Evolutionary conservation across 805 yeast genomes (phyloP), one percentile per base, ranked within the genome.

Genomic region (Ascoidea asiatica): DNA sequence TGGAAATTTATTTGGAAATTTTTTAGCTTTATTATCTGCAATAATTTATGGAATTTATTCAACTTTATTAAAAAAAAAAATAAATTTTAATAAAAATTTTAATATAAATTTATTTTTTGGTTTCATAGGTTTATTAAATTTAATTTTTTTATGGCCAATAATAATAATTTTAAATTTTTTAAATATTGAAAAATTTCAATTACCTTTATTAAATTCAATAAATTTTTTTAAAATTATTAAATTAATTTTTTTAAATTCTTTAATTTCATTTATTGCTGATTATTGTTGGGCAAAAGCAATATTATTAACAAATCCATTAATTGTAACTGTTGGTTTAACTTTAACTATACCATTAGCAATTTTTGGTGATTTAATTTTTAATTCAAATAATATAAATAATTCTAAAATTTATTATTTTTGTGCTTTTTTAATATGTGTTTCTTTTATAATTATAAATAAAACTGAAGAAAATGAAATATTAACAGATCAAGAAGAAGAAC

Each of bases 261-360:
- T 75, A 35, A 77, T 87, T 38, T 87, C 96, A 1, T 81, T 92
- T 52, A 62, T 89, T 15, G 81, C 95, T 37, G 98, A 92, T 59
- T 88, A 81, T 53, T 79, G 94, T 55, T 92, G 98, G 98, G 95
- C 95, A 33, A 77, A 86, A 50, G 95, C 97, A 0, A 92, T 89
- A 76, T 70, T 92, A 29, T 65, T 92, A 56, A 92, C 98, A 1
- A 81, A 92, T 39, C 98, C 98, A 1, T 67, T 92, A 51, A 89
- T 95, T 0, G 97, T 90, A 2, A 92, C 98, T 0, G 95, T 92
- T 8, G 98, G 98, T 0, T 67, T 92, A 23, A 81, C 95, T 19
- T 75, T 89, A 48, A 90, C 97, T 0, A 92, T 92, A 18, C 98
- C 98, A 2, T 72, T 92, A 43, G 95, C 97, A 0, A 84, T 92